Base-by-base conservation (phyloP, 176 grass and related monocot species). In the Otatea glauca region DNA sequence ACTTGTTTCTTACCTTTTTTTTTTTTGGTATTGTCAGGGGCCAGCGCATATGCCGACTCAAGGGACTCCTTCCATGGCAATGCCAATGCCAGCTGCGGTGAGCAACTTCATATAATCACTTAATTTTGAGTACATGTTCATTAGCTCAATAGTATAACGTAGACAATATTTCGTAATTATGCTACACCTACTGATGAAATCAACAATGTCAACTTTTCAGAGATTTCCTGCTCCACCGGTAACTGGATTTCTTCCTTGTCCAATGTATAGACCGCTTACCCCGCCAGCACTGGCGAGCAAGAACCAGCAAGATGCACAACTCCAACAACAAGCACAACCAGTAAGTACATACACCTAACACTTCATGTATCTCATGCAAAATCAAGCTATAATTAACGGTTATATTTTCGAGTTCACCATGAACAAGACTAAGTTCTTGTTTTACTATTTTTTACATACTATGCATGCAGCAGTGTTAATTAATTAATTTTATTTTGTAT, bases 21-120 rank as follows among this genome's bases (percentile, higher is more conserved):
- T 2, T 37, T 38, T 29, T 85, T 81, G 6, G 10, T 82, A 78
- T 39, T 72, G 8, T 1, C 81, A 84, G 81, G 73, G 87, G 12
- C 80, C 80, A 75, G 77, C 80, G 35, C 83, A 92, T 51, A 49
- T 90, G 73, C 67, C 88, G 23, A 81, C 53, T 0, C 84, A 83
- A 34, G 95, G 89, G 69, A 59, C 89, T 62, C 89, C 89, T 17
- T 94, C 85, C 89, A 73, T 94, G 65, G 77, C 92, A 58, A 75
- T 89, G 68, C 87, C 85, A 32, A 63, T 94, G 87, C 24, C 91
- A 71, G 85, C 86, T 32, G 77, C 84, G 78, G 95, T 93, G 82
- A 84, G 80, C 63, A 34, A 41, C 9, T 50, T 12, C 51, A 61
- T 74, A 41, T 42, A 12, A n/a, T 69, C 20, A 41, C 16, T 38